phyloP scores from a whole-genome alignment of 2,329 filamentous ascomycete species.

The Xylariomycetidae sp. region DNA sequence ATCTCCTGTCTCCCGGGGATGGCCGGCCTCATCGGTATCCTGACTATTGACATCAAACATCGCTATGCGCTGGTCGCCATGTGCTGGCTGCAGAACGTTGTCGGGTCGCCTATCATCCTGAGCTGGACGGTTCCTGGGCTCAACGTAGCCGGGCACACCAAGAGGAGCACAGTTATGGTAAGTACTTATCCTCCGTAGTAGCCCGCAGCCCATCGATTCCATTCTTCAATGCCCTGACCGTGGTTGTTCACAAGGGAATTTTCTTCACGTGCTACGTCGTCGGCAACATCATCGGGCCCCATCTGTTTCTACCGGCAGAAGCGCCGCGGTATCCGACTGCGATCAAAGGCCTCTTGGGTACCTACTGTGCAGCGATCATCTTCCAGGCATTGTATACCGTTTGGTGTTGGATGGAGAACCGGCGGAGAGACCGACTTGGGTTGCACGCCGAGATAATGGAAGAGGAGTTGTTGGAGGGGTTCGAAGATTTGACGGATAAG shows the following conservation, averaged over 20 bases:
- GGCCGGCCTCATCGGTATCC: constrained; percentile 45
- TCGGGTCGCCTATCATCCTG: constrained; percentile 45
- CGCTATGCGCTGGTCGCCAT: constrained; percentile 46
- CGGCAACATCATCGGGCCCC: constrained; percentile 38
- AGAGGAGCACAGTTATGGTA: constrained; percentile 44
- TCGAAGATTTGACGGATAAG: constrained; percentile 18
- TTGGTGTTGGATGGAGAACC: constrained; percentile 17
- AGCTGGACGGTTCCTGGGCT: constrained; percentile 46
- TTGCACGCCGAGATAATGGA: constrained; percentile 8
- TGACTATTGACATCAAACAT: constrained; percentile 39
- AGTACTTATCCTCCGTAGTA: too few relatives aligned
- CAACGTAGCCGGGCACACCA: constrained; percentile 46
- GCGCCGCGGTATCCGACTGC: constrained; percentile 15
- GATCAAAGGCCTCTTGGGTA: constrained; percentile 15
- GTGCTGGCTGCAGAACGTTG: constrained; percentile 46
- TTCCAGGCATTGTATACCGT: constrained; percentile 13
- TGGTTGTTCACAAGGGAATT: constrained; percentile 41
- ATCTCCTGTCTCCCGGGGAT: constrained; percentile 25
- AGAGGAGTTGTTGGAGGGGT: constrained; percentile 14
- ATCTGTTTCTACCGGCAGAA: constrained; percentile 14
- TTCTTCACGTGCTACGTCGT: constrained; percentile 45
- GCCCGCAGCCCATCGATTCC: too few relatives aligned
- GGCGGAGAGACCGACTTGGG: constrained; percentile 10
- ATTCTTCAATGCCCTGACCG: too few relatives aligned
- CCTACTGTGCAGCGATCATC: constrained; percentile 12